A percentile compares a stretch with the other conserved stretches of the same genome.
Conservation (phyloP, 805 yeast species). For the Candida loeiensis region DNA sequence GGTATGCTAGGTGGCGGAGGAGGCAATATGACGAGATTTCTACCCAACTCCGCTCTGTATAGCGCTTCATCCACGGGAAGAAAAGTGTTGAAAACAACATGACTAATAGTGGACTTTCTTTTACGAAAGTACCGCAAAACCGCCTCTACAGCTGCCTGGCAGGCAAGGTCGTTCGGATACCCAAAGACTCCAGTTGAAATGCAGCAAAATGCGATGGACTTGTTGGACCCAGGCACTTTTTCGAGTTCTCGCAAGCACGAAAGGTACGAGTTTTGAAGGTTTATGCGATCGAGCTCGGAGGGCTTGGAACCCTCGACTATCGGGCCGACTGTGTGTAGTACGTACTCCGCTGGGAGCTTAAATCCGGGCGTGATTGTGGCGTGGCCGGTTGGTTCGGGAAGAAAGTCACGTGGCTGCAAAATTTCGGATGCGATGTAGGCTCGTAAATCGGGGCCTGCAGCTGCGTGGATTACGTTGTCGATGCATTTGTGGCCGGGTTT, state of each 20-base stretch:
- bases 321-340: conserved; percentile 6
- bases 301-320: not conserved
- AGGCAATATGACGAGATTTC: not conserved
- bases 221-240: not conserved
- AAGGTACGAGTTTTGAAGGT: not conserved
- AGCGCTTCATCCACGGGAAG: not conserved
- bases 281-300: not conserved
- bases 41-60: not conserved
- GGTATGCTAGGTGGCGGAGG: not conserved
- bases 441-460: conserved; percentile 5
- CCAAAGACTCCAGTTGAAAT: conserved; percentile 5
- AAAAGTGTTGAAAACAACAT: conserved; percentile 4
- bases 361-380: conserved; percentile 6
- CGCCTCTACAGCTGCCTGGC: conserved; percentile 1
- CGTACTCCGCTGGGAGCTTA: conserved; percentile 1
- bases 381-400: conserved; percentile 3
- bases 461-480: conserved; percentile 6
- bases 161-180: conserved; percentile 4
- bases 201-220: conserved; percentile 6
- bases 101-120: not conserved
- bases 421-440: not conserved
- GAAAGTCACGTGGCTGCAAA: not conserved
- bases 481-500: conserved; percentile 4
- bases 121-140: conserved; percentile 3
- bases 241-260: conserved; percentile 1